Evolutionary conservation across 768 basidiomycete species (phyloP).

Genomic region (Leccinum incarnatum): DNA sequence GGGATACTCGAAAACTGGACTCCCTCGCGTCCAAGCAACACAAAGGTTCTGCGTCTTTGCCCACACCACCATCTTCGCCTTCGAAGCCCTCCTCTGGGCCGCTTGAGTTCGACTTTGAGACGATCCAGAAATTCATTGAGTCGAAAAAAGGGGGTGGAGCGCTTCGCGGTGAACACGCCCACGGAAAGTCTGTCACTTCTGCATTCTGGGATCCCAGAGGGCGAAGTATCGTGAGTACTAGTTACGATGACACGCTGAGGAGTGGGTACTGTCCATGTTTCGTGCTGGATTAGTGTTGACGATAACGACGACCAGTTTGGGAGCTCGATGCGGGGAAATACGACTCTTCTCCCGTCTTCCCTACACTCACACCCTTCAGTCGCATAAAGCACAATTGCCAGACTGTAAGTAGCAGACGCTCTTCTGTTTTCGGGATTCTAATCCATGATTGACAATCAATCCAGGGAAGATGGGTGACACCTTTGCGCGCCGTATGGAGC

Average conservation of each 20-base stretch:
- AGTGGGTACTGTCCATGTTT: slow-evolving; percentile 41
- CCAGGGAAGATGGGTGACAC: slow-evolving; percentile 81
- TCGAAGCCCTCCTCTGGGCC: slow-evolving; percentile 10
- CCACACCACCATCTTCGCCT: slow-evolving; percentile 28
- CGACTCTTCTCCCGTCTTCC: slow-evolving; percentile 46
- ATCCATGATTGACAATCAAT: slow-evolving; percentile 1
- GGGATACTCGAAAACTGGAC: slow-evolving; percentile 72
- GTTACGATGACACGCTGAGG: slow-evolving; percentile 76
- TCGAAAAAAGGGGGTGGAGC: slow-evolving; percentile 52
- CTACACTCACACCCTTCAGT: slow-evolving; percentile 60
- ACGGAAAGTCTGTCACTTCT: slow-evolving; percentile 76
- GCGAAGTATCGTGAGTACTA: slow-evolving; percentile 75
- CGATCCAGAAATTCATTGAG: slow-evolving; percentile 46
- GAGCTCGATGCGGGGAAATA: slow-evolving; percentile 57
- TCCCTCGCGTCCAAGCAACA: slow-evolving; percentile 34
- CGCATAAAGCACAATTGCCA: slow-evolving; percentile 74
- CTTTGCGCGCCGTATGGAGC: slow-evolving; percentile 75
- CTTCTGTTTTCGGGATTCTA: background rate
- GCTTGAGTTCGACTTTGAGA: slow-evolving; percentile 38
- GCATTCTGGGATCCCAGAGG: slow-evolving; percentile 87
- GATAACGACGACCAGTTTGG: slow-evolving; percentile 56
- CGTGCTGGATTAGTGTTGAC: slow-evolving; percentile 9
- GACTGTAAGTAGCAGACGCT: slow-evolving; percentile 49
- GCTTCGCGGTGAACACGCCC: slow-evolving; percentile 63
- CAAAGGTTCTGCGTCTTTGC: slow-evolving; percentile 18